Conservation (phyloP, 2,329 filamentous ascomycete species). For the Myriosclerotinia duriaeana region DNA sequence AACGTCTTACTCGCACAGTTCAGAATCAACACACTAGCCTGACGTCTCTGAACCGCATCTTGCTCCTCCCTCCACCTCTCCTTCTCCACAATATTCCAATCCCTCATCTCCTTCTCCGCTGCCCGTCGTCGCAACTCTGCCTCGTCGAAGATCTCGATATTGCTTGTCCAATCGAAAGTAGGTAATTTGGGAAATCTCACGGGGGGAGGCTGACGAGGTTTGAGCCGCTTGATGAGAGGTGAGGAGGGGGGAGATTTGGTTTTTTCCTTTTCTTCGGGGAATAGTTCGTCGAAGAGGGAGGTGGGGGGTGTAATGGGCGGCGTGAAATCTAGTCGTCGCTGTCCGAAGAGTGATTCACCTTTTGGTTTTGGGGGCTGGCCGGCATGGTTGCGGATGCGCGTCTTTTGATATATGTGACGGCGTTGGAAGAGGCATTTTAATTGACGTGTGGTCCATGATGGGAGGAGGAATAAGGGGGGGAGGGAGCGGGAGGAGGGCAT, state of each 20-base stretch:
- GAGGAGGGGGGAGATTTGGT: background rate
- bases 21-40: conserved; percentile 51
- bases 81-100: conserved; percentile 12
- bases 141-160: conserved; percentile 11
- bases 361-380: conserved; percentile 2
- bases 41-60: conserved; percentile 10
- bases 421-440: conserved; percentile 28
- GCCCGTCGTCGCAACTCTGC: conserved; percentile 13
- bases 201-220: background rate
- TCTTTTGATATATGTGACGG: conserved; percentile 27
- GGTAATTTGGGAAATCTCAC: conserved; percentile 37
- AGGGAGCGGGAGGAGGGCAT: conserved; percentile 47
- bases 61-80: background rate
- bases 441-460: conserved; percentile 44
- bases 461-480: conserved; percentile 46
- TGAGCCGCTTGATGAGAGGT: background rate
- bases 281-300: conserved; percentile 51
- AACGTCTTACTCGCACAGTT: conserved; percentile 59
- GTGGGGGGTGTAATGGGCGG: conserved; percentile 19
- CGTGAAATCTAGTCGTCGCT: background rate
- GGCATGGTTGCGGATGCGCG: conserved; percentile 24
- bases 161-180: conserved; percentile 34
- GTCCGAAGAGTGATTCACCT: conserved; percentile 19
- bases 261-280: conserved; percentile 49
- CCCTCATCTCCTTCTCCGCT: conserved; percentile 13